Percentiles rank a stretch among this genome's conserved stretches.
Conservation (phyloP, 345 rosid genomes). For the Anacardium occidentale region DNA sequence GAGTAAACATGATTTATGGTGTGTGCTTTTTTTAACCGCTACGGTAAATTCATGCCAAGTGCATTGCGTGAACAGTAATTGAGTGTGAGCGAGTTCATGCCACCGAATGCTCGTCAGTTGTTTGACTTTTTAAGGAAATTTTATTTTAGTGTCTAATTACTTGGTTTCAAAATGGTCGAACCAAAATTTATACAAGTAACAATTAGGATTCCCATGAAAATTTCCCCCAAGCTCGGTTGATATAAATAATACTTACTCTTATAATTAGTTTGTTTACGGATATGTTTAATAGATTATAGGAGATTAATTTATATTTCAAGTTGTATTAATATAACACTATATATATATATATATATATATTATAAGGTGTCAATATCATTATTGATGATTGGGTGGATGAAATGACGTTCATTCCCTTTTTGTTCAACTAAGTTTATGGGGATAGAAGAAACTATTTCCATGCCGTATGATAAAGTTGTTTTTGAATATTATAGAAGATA, state of each 20-base stretch:
- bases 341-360: too few relatives aligned
- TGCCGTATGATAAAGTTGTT: background rate
- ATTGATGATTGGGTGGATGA: background rate
- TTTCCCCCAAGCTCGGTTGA: too few relatives aligned
- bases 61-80: background rate
- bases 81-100: background rate
- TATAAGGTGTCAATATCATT: background rate
- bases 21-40: background rate
- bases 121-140: background rate
- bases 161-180: too few relatives aligned
- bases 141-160: too few relatives aligned
- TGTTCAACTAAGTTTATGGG: background rate
- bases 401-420: background rate
- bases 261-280: background rate
- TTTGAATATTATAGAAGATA: background rate
- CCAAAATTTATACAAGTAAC: too few relatives aligned
- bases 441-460: background rate
- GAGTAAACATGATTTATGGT: constrained; percentile 33
- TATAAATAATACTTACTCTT: too few relatives aligned
- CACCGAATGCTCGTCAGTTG: background rate
- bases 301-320: too few relatives aligned
- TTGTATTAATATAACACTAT: background rate
- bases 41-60: background rate
- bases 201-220: too few relatives aligned
- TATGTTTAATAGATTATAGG: background rate